Evolutionary conservation across 73 alveolate species (phyloP).

Genomic region (Paramecium primaurelia): DNA sequence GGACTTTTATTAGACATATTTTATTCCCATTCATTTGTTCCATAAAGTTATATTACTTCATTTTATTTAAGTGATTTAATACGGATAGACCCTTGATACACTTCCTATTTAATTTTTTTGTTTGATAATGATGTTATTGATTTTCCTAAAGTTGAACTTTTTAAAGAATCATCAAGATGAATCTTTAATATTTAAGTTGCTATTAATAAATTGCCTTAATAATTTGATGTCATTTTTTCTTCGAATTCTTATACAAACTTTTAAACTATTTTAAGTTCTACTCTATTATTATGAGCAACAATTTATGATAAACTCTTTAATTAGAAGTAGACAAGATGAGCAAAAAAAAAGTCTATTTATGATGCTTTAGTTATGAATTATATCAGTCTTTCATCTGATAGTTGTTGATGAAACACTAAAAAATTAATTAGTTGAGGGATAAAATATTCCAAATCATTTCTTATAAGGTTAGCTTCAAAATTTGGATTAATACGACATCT

Average conservation of each 20-base stretch:
- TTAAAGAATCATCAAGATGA: background rate
- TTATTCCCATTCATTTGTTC: background rate
- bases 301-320: constrained; percentile 29
- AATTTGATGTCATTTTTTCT: background rate
- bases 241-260: background rate
- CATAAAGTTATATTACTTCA: background rate
- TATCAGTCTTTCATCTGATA: constrained; percentile 5
- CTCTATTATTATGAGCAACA: background rate
- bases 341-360: constrained; percentile 40
- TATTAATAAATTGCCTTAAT: background rate
- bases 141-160: background rate
- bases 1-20: background rate
- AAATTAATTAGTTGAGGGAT: constrained; percentile 73
- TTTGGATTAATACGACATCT: constrained; percentile 85
- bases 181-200: background rate
- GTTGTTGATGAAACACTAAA: constrained; percentile 29
- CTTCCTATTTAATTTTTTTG: background rate
- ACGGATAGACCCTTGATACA: background rate
- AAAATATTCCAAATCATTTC: constrained; percentile 85
- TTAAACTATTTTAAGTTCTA: background rate
- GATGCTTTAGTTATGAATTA: constrained; percentile 37
- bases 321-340: constrained; percentile 33
- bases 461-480: constrained; percentile 66
- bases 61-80: background rate
- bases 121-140: background rate